A percentile compares a stretch with the other conserved stretches of the same genome.
These are phyloP conservation scores for Rhodamnia argentea DNA, from an alignment of 345 rosid species.

Conservation along the genomic window DNA sequence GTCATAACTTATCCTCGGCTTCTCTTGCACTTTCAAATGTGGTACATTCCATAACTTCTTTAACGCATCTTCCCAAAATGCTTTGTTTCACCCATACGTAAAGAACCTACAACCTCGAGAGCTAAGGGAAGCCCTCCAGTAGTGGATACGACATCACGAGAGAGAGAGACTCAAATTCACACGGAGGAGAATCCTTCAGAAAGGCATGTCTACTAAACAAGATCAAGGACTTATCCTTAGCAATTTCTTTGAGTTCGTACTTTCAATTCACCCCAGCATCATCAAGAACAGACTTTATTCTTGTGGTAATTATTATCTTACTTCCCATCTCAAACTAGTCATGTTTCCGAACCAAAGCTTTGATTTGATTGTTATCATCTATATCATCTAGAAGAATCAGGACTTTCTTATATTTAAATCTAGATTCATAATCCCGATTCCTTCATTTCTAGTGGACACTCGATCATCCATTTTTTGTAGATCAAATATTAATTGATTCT, in stretches of 20 bases:
- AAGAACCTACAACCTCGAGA: background rate
- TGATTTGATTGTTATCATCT: background rate
- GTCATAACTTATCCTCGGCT: background rate
- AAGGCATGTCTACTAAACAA: background rate
- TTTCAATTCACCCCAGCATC: accelerated
- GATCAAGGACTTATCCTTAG: background rate
- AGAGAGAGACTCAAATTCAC: background rate
- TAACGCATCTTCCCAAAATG: background rate
- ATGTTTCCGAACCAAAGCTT: background rate
- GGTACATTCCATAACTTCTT: background rate
- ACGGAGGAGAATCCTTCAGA: background rate
- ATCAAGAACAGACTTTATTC: background rate
- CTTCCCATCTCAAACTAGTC: background rate
- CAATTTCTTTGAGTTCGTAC: background rate
- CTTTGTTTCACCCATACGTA: background rate
- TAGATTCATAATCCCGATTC: background rate
- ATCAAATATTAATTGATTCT: background rate
- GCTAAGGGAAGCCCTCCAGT: background rate
- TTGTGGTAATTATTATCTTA: background rate
- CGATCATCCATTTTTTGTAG: background rate
- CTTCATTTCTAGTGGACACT: accelerated
- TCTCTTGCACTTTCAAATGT: background rate
- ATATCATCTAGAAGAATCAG: slow-evolving; percentile 1
- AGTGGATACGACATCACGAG: background rate
- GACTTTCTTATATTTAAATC: background rate